Evolutionary conservation across 805 yeast species (phyloP).

Genomic region (Candida gorgasii): DNA sequence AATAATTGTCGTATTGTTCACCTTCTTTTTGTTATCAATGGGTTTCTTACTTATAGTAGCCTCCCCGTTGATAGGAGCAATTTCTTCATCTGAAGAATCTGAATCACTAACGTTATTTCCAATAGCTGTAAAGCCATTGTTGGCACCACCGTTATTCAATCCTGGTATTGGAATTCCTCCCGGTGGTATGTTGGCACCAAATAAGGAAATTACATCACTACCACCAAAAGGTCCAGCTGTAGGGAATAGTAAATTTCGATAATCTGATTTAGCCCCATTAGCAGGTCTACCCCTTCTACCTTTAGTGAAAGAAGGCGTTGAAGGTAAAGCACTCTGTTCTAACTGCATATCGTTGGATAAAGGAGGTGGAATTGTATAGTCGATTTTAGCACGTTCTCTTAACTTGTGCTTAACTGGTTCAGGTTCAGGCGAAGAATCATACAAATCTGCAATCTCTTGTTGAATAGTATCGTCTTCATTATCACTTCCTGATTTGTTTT

Average conservation of each 20-base stretch:
- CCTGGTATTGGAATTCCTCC: slow-evolving; percentile 45
- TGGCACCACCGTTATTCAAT: slow-evolving; percentile 19
- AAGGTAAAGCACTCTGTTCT: slow-evolving; percentile 18
- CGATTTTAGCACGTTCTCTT: slow-evolving; percentile 59
- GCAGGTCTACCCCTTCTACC: slow-evolving; percentile 43
- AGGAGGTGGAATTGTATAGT: slow-evolving; percentile 85
- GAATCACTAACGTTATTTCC: slow-evolving; percentile 48
- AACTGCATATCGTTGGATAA: slow-evolving; percentile 42
- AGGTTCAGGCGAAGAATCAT: slow-evolving; percentile 54
- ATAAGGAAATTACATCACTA: slow-evolving; percentile 81
- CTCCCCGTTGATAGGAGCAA: slow-evolving; percentile 44
- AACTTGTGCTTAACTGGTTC: slow-evolving; percentile 45
- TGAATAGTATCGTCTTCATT: slow-evolving; percentile 44
- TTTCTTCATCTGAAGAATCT: slow-evolving; percentile 66
- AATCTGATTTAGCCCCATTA: slow-evolving; percentile 41
- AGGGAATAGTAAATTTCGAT: slow-evolving; percentile 74
- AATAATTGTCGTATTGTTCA: slow-evolving; percentile 31
- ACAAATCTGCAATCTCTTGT: slow-evolving; percentile 66
- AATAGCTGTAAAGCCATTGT: slow-evolving; percentile 28
- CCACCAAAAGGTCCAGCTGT: slow-evolving; percentile 99
- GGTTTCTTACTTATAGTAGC: slow-evolving; percentile 36
- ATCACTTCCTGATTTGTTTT: slow-evolving; percentile 4
- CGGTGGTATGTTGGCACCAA: slow-evolving; percentile 66
- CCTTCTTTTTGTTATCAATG: slow-evolving; percentile 14
- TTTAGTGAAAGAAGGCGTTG: slow-evolving; percentile 23